Base-by-base conservation (phyloP, 306 rosid genomes). In the Alnus rubra region DNA sequence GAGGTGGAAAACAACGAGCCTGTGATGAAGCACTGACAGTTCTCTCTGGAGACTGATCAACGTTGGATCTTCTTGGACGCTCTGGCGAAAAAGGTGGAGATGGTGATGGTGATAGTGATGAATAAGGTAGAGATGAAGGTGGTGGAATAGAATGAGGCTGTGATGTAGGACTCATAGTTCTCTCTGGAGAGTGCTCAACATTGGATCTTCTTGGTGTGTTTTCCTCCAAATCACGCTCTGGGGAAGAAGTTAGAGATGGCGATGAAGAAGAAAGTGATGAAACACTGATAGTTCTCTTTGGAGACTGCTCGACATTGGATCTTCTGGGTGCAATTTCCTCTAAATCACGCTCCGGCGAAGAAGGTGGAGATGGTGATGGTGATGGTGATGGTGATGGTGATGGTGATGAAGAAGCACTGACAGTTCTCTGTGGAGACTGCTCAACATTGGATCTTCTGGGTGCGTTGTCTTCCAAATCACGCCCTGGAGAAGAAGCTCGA, bases 51-150 rank as follows among this genome's bases (percentile, higher is more conserved):
- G 89, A 16, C 18, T 71, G 75, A 18, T 55, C 59, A 70, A 42
- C 59, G 52, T 16, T 56, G 35, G 73, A 78, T 2, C 63, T 10
- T 54, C 35, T 80, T 16, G 78, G 63, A 80, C 31, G 81, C 78
- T 74, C 78, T 9, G 89, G 88, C 13, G 87, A 78, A 9, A 70
- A 75, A 55, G 76, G 78, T 11, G 71, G 64, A 10, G 78, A 71
- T 7, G 55, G n/a, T 11, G 78, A 79, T 59, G 76, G 37, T 31
- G 76, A 69, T 45, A 7, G 49, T 6, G 49, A 45, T 31, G 78
- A 72, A 31, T 71, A 50, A 31, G 76, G 9, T 45, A 86, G 87
- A 0, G 79, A 87, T 1, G 87, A 86, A 0, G 81, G 81, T 42
- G 78, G 39, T 2, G 47, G 5, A 18, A 68, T 72, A n/a, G 50